Conservation (phyloP, 176 grass and related monocot genomes). For the Oryza glaberrima region DNA sequence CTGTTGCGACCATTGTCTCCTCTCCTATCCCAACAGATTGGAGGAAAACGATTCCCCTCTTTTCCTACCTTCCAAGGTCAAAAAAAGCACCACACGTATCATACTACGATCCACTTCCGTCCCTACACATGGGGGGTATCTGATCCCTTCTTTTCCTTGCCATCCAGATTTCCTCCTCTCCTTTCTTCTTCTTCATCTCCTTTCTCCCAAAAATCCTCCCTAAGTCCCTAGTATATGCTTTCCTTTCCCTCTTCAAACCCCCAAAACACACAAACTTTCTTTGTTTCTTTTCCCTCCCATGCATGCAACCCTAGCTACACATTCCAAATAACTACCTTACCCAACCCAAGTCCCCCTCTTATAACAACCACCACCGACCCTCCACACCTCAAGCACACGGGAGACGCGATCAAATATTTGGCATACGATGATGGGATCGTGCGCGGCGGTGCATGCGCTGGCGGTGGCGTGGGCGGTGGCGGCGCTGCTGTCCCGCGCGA, state of each 20-base stretch:
- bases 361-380: constrained; percentile 12
- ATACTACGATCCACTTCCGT: not conserved
- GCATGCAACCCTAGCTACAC: not conserved
- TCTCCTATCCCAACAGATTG: too few species aligned
- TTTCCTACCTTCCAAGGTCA: constrained; percentile 48
- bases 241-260: constrained; percentile 16
- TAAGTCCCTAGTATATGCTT: constrained; percentile 38
- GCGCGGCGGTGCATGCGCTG: constrained; percentile 35
- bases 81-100: constrained; percentile 39
- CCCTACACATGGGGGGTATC: constrained; percentile 11
- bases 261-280: not conserved
- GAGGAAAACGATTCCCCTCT: not conserved
- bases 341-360: not conserved
- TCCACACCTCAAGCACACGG: not conserved
- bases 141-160: constrained; percentile 33
- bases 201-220: too few species aligned
- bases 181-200: too few species aligned
- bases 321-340: not conserved
- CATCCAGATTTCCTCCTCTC: not conserved
- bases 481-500: constrained; percentile 41
- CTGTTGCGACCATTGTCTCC: too few species aligned
- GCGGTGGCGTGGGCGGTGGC: constrained; percentile 47
- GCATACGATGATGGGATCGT: constrained; percentile 40
- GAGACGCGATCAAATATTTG: too few species aligned
- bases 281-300: not conserved